Percentiles rank a stretch among this genome's conserved stretches.
phyloP scores from a whole-genome alignment of 306 rosid species.

The Vigna unguiculata region DNA sequence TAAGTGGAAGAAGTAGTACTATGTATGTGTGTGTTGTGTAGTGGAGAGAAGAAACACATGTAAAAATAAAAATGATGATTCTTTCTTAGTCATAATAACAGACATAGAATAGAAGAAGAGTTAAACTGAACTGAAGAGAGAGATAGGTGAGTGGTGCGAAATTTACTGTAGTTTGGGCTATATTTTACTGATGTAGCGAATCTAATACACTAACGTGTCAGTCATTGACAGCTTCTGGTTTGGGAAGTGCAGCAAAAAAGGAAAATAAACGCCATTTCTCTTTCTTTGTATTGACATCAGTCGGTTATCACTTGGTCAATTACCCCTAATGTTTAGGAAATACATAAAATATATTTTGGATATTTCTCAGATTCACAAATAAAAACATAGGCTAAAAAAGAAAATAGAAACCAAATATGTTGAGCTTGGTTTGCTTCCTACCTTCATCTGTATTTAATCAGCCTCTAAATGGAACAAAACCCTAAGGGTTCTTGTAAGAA shows the following conservation, averaged over 20 bases:
- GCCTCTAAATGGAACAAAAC: conserved; percentile 70
- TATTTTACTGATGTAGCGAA: conserved; percentile 15
- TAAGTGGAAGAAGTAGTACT: too few relatives aligned
- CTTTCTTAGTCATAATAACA: neutral
- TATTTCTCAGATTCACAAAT: conserved; percentile 28
- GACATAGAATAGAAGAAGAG: neutral
- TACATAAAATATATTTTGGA: conserved; percentile 45
- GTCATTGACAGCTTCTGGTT: conserved; percentile 14
- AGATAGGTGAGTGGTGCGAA: conserved; percentile 6
- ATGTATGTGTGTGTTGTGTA: neutral
- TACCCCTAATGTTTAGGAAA: conserved; percentile 50
- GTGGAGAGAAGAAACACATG: neutral
- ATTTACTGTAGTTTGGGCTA: conserved; percentile 26
- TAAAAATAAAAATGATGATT: neutral
- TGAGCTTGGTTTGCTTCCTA: conserved; percentile 11
- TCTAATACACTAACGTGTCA: conserved; percentile 41
- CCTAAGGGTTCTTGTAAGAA: conserved; percentile 87
- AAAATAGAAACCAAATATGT: neutral
- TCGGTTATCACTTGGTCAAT: conserved; percentile 70
- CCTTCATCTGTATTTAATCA: conserved; percentile 68
- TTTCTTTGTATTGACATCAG: conserved; percentile 32
- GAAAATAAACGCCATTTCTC: neutral
- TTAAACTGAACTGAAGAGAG: neutral
- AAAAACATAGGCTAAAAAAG: neutral
- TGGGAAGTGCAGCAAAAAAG: conserved; percentile 1